Percentiles rank a stretch among this genome's conserved stretches.
Evolutionary conservation across 1,139 yeast species (phyloP).

Genomic region (Saccharomyces hybrid): DNA sequence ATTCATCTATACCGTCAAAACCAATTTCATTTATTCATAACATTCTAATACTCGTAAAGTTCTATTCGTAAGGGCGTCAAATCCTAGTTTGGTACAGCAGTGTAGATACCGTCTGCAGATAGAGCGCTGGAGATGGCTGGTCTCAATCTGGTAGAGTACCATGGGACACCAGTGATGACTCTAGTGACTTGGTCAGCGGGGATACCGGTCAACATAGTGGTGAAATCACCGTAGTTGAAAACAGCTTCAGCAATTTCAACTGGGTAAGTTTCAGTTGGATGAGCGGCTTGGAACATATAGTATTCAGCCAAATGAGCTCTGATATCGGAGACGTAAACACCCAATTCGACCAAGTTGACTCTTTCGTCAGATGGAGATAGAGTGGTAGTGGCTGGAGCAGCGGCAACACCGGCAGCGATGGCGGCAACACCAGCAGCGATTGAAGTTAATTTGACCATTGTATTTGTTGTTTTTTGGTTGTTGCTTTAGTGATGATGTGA

Average conservation of each 20-base stretch:
- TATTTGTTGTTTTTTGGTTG: not conserved
- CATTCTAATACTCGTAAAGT: not conserved
- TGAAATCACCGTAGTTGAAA: slow-evolving; percentile 1
- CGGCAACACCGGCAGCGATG: slow-evolving; percentile 1
- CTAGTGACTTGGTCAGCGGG: slow-evolving; percentile 5
- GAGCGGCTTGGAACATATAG: not conserved
- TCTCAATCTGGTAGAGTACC: slow-evolving; percentile 10
- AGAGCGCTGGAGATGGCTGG: slow-evolving; percentile 6
- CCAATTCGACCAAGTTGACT: slow-evolving; percentile 7
- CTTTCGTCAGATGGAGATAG: slow-evolving; percentile 5
- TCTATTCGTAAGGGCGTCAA: not conserved
- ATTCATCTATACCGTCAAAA: not conserved
- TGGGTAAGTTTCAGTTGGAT: slow-evolving; percentile 9
- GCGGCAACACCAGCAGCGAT: not conserved
- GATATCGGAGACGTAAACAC: slow-evolving; percentile 8
- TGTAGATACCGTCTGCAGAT: slow-evolving; percentile 5
- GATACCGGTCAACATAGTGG: slow-evolving; percentile 1
- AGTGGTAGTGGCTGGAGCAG: slow-evolving; percentile 7
- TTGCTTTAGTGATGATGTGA: not conserved
- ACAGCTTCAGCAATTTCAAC: slow-evolving; percentile 5
- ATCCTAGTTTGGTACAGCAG: slow-evolving; percentile 1
- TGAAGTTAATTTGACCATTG: not conserved
- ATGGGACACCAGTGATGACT: slow-evolving; percentile 12
- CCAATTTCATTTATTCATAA: not conserved
- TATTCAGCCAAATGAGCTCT: slow-evolving; percentile 4